Base-by-base conservation (phyloP, 169 alveolate genomes). In the Theileria luwenshuni region DNA sequence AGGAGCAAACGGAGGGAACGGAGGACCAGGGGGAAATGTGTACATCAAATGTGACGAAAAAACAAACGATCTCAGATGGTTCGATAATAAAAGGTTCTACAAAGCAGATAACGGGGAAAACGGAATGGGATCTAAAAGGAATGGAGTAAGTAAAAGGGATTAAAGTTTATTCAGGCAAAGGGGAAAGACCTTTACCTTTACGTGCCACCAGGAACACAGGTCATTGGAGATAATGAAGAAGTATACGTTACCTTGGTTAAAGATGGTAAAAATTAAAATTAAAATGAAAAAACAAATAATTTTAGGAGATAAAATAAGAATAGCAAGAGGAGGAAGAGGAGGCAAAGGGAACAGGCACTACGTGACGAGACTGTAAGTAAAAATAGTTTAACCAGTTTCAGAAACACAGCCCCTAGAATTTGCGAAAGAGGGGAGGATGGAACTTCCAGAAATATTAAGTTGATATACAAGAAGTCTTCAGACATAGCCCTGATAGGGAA, bases 1-100 rank as follows among this genome's bases (percentile, higher is more conserved):
- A 41, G 94, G 94, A 15, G 96, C 98, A 19, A 93, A 93, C 62
- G 99, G 99, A 25, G 99, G 99, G 0, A 84, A 85, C 75, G 99
- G 98, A 19, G 99, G 99, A 17, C 85, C 84, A 35, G 99, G 99
- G 32, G 98, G 98, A 3, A 86, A 89, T 67, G 94, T 96, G 3
- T 85, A 76, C 54, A 73, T 95, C 32, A 67, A 75, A 59, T 91
- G 96, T 13, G 83, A 89, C 42, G 83, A 76, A 27, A 60, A 59
- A 38, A 63, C 92, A 19, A 79, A 76, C 42, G 91, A 88, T 73
- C 90, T 92, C 28, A 86, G 84, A 51, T 80, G 76, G 43, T 48
- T 95, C 41, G 83, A 84, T 21, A 54, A 84, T 38, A 70, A 85
- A 43, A 87, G 92, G 19, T 81, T 86, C 17, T 81, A 90, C 58